Base-by-base conservation (phyloP, 1,139 yeast species). In the Debaryomyces sp. region DNA sequence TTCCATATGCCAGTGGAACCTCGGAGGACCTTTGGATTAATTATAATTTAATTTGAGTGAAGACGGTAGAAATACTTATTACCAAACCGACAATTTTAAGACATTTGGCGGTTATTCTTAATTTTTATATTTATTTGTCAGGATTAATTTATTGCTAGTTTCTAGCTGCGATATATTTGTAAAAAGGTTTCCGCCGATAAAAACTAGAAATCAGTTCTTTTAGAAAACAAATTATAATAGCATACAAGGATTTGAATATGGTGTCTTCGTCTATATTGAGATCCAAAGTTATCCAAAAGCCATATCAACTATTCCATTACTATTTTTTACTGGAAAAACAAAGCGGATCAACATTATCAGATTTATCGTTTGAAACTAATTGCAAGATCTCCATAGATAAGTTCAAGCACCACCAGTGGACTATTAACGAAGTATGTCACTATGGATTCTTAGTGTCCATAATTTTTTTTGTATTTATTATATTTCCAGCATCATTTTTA, bases 261-360 rank as follows among this genome's bases (percentile, higher is more conserved):
- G 47, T 33, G 13, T 46, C 53, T 1, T 46, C 49, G 52, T 52
- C 66, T 8, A 54, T 73, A 39, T 68, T 74, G 54, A 66, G 74
- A 54, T 70, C 73, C 32, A 61, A 56, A 49, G 52, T 70, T 36
- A 59, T 74, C 37, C 75, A 70, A 50, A 70, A 64, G 50, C 78
- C 78, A 30, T 76, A 72, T 60, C 76, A 71, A 57, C 60, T 75
- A 48, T 78, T 81, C 63, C 74, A 78, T 56, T 70, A 70, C 57
- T 77, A 78, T 63, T 83, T 83, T 55, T 75, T 82, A 32, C 74
- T 78, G 60, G 90, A 87, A 57, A 83, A 81, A 60, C 81, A 81
- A 22, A 77, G 81, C 1, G 81, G 82, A 45, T 75, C 78, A 48
- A 56, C 75, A 21, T 67, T 87, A 13, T 75, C 87, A 15, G 80